Evolutionary conservation across 345 rosid genomes (phyloP), one percentile per base, ranked within the genome.

Genomic region (Populus davidiana): DNA sequence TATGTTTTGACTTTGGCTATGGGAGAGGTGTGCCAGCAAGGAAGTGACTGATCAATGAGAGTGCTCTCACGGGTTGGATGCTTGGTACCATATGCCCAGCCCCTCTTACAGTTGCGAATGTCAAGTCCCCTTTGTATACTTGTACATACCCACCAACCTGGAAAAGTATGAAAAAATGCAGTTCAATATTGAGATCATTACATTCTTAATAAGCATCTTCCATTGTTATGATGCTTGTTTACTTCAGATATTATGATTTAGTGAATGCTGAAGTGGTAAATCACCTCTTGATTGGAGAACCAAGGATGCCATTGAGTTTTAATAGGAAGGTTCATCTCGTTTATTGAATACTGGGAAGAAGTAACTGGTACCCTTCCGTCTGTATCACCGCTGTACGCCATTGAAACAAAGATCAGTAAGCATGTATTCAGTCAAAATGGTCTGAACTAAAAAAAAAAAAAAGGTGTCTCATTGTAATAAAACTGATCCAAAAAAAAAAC

Each of bases 291-390:
- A 54, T 41, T 8, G 12, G 7, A 76, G 81, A 78, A 86, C 97
- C 98, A 94, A 61, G 97, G 88, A 81, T 87, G 90, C 96, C 94
- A 94, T 23, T 79, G 29, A 31, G 88, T 89, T 72, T 86, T 84
- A 13, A 86, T 79, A 0, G 90, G 74, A 75, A 91, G 90, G 25
- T 88, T 88, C 97, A 92, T 90, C 76, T 35, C 67, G 18, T 85
- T 77, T 27, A 92, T 86, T 18, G 97, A 89, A 77, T 87, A 88
- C 75, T 86, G 81, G 62, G 97, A 90, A 5, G 98, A 92, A 10
- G 93, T 90, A 5, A 94, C 88, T 0, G 97, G 97, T 21, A 94
- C 83, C 78, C 94, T 85, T 74, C 93, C 98, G 77, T 94, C 97
- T 5, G 13, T 87, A 73, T 94, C 97, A 18, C 98, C 98, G 67